Conservation (phyloP, 306 rosid species). For the Prunus padus region DNA sequence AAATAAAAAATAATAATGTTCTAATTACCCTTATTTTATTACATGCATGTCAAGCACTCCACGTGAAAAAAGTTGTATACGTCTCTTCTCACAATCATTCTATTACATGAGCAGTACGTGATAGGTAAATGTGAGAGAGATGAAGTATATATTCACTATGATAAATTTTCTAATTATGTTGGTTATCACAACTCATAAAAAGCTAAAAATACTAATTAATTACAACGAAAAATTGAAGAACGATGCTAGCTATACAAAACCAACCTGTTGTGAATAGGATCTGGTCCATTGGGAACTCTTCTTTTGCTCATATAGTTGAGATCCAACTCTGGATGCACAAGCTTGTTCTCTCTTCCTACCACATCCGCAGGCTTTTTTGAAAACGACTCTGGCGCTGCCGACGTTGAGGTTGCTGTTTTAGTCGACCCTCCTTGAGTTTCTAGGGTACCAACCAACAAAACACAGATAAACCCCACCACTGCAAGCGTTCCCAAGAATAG, state of each 20-base stretch:
- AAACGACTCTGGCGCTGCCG: slow-evolving; percentile 11
- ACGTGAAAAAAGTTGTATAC: neutral
- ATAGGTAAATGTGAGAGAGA: neutral
- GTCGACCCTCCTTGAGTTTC: slow-evolving; percentile 26
- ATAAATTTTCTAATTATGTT: neutral
- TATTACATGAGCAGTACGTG: neutral
- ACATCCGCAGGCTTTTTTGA: slow-evolving; percentile 15
- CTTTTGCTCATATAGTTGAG: slow-evolving; percentile 77
- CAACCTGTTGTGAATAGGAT: slow-evolving; percentile 97
- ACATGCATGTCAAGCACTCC: neutral
- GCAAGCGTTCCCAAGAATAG: slow-evolving; percentile 39
- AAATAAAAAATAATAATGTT: too few relatives aligned
- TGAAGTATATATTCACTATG: neutral
- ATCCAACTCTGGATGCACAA: slow-evolving; percentile 50
- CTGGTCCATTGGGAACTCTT: slow-evolving; percentile 91
- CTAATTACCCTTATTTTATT: neutral
- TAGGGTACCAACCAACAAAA: slow-evolving; percentile 47
- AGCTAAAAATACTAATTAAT: neutral
- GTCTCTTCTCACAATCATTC: neutral
- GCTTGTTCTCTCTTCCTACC: slow-evolving; percentile 30
- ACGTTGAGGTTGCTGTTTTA: slow-evolving; percentile 16
- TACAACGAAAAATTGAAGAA: neutral
- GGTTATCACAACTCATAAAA: neutral
- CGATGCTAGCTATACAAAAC: neutral
- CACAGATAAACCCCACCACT: slow-evolving; percentile 51